phyloP scores from a whole-genome alignment of 495 filamentous ascomycete genomes.

The Symbiotaphrina buchneri region DNA sequence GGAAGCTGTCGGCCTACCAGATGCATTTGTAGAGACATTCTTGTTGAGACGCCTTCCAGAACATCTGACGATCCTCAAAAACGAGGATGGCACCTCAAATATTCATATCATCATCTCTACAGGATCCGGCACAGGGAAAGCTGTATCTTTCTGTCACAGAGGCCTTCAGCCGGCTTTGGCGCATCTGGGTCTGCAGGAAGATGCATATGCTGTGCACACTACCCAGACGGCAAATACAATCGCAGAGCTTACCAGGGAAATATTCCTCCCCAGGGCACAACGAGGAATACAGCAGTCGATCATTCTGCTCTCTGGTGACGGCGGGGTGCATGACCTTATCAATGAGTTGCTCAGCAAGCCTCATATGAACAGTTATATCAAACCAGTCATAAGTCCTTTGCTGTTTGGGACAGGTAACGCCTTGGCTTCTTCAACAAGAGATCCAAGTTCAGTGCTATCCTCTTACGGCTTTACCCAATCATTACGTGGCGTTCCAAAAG shows the following conservation, averaged over 20 bases:
- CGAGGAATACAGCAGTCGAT: conserved; percentile 29
- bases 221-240: conserved; percentile 38
- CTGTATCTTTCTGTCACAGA: conserved; percentile 26
- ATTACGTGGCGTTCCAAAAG: conserved; percentile 22
- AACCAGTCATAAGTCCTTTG: conserved; percentile 38
- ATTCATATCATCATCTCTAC: conserved; percentile 55
- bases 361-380: conserved; percentile 9
- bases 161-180: conserved; percentile 34
- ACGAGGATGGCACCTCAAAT: conserved; percentile 4
- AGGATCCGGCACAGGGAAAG: conserved; percentile 42
- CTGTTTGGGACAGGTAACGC: conserved; percentile 82
- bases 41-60: background rate
- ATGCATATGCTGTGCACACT: conserved; percentile 23
- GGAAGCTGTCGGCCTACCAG: no score
- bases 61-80: background rate
- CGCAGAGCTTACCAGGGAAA: conserved; percentile 27
- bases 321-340: conserved; percentile 55
- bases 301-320: conserved; percentile 68
- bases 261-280: conserved; percentile 24
- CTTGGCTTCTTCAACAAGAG: conserved; percentile 42
- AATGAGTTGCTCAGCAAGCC: conserved; percentile 24
- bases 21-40: no score
- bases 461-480: no score
- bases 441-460: no score
- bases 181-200: conserved; percentile 14